Conservation (phyloP, 2,329 filamentous ascomycete genomes). For the Exophiala bonariae region DNA sequence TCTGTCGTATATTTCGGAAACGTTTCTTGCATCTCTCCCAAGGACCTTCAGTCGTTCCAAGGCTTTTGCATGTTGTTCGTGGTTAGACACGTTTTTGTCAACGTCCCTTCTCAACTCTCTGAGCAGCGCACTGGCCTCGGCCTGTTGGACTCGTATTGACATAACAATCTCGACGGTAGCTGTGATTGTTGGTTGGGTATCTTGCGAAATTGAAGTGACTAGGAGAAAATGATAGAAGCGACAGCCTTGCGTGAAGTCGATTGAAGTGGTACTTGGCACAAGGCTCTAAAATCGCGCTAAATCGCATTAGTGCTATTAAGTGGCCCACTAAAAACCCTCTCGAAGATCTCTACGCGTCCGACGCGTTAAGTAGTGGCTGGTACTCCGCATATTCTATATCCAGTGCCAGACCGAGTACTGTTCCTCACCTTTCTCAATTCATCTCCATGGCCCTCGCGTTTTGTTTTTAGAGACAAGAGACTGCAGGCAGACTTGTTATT, state of each 20-base stretch:
- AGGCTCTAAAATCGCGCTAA: neutral
- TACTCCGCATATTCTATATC: neutral
- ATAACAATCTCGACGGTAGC: slow-evolving; percentile 1
- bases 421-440: neutral
- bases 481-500: slow-evolving; percentile 16
- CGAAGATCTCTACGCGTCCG: slow-evolving; percentile 5
- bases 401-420: no score
- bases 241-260: no score
- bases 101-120: slow-evolving; percentile 64
- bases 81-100: slow-evolving; percentile 53
- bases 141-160: slow-evolving; percentile 59
- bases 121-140: slow-evolving; percentile 67
- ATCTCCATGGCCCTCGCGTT: slow-evolving; percentile 7
- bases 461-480: slow-evolving; percentile 5
- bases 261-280: no score
- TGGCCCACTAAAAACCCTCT: neutral
- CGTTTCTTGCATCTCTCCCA: slow-evolving; percentile 69
- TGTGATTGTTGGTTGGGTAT: no score
- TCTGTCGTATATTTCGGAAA: slow-evolving; percentile 81
- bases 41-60: slow-evolving; percentile 72
- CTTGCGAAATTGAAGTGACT: no score
- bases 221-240: no score
- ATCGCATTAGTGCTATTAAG: neutral
- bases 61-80: slow-evolving; percentile 35
- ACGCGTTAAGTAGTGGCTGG: slow-evolving; percentile 9